Evolutionary conservation across 768 basidiomycete genomes (phyloP).

Genomic region (Pleurotus pulmonarius): DNA sequence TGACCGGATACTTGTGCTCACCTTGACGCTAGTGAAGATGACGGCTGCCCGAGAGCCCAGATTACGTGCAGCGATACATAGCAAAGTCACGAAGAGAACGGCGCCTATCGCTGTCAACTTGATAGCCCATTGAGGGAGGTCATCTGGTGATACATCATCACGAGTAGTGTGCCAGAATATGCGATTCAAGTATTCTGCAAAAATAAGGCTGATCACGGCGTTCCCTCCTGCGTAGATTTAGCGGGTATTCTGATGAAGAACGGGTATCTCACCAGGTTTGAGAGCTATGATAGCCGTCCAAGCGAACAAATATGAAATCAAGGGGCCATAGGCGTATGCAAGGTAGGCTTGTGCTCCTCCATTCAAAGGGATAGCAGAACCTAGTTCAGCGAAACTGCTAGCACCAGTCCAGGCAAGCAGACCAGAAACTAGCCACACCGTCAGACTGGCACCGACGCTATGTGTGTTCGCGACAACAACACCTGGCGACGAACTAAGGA

Average conservation of each 20-base stretch:
- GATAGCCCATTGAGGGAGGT: slow-evolving; percentile 87
- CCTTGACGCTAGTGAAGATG: slow-evolving; percentile 87
- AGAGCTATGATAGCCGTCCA: slow-evolving; percentile 92
- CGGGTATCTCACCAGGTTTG: slow-evolving; percentile 59
- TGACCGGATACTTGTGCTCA: slow-evolving; percentile 19
- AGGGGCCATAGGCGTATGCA: slow-evolving; percentile 82
- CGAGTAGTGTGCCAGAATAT: slow-evolving; percentile 78
- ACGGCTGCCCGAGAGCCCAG: slow-evolving; percentile 80
- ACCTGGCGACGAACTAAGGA: slow-evolving; percentile 80
- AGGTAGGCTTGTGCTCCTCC: slow-evolving; percentile 80
- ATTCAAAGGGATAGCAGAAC: slow-evolving; percentile 80
- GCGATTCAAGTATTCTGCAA: slow-evolving; percentile 89
- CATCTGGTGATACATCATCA: slow-evolving; percentile 67
- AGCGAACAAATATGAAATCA: slow-evolving; percentile 87
- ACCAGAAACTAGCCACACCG: slow-evolving; percentile 83
- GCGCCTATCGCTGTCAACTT: slow-evolving; percentile 80
- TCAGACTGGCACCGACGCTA: slow-evolving; percentile 84
- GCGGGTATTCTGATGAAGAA: background rate
- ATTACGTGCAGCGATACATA: slow-evolving; percentile 76
- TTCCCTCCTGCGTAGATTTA: slow-evolving; percentile 48
- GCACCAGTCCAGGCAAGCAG: slow-evolving; percentile 93
- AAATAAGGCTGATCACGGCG: slow-evolving; percentile 86
- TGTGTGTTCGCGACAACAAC: slow-evolving; percentile 86
- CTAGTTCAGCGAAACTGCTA: slow-evolving; percentile 90
- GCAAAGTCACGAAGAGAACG: slow-evolving; percentile 64